These are phyloP conservation scores for Globisporangium nodosum DNA, from an alignment of 352 stramenopile species.

Conservation along the genomic window DNA sequence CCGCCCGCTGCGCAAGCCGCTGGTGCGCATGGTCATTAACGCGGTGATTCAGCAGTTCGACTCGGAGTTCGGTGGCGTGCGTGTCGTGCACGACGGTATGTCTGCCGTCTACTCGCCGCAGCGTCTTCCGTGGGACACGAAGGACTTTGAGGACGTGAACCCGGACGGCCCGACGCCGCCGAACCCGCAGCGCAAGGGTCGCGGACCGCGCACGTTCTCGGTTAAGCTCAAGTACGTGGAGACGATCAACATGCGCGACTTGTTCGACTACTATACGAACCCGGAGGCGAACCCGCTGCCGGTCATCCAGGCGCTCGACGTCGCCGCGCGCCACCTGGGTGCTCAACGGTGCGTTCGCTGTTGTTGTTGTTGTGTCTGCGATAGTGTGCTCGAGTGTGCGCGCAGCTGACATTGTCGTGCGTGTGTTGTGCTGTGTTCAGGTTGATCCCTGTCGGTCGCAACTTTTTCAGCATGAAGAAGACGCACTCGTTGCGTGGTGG, in stretches of 20 bases:
- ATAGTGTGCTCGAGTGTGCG: neutral
- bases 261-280: conserved; percentile 47
- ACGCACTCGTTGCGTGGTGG: conserved; percentile 47
- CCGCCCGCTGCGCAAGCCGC: conserved; percentile 30
- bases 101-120: conserved; percentile 44
- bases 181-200: conserved; percentile 18
- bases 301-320: conserved; percentile 63
- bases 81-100: conserved; percentile 65
- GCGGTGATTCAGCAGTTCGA: conserved; percentile 45
- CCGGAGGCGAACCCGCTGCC: conserved; percentile 56
- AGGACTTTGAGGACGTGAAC: conserved; percentile 49
- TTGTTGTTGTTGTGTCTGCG: neutral
- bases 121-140: conserved; percentile 46
- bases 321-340: conserved; percentile 56
- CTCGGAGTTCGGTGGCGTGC: conserved; percentile 41
- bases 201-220: conserved; percentile 51
- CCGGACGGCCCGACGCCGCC: conserved; percentile 28
- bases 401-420: neutral
- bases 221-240: conserved; percentile 68
- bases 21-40: conserved; percentile 62
- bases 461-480: conserved; percentile 70
- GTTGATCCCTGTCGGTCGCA: conserved; percentile 56
- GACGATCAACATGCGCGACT: conserved; percentile 37
- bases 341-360: conserved; percentile 21
- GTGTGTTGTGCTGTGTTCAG: conserved; percentile 8